These are phyloP conservation scores for Rhizopus microsporus DNA, from an alignment of 371 early-diverging fungal species.

Conservation along the genomic window DNA sequence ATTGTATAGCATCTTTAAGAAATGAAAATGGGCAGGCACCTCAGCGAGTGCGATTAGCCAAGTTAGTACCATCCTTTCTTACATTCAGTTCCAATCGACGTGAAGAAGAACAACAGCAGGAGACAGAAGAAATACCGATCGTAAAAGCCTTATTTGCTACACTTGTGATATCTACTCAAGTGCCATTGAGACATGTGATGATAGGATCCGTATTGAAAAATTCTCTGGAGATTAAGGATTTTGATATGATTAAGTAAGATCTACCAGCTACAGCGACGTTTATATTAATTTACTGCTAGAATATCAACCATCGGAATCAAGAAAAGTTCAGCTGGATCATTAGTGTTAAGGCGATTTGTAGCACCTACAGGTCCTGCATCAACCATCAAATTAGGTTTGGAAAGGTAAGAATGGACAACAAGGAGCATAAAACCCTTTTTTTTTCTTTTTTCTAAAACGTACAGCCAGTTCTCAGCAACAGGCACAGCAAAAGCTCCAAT, in stretches of 20 bases:
- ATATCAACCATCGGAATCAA: slow-evolving; percentile 40
- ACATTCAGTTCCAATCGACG: background rate
- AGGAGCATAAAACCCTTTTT: background rate
- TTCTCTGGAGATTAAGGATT: slow-evolving; percentile 23
- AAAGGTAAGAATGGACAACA: slow-evolving; percentile 17
- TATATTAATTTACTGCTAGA: slow-evolving; percentile 20
- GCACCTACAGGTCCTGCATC: slow-evolving; percentile 10
- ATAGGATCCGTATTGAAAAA: slow-evolving; percentile 16
- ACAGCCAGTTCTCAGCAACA: slow-evolving; percentile 21
- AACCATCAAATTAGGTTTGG: slow-evolving; percentile 44
- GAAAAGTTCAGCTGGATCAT: slow-evolving; percentile 26
- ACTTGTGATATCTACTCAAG: background rate
- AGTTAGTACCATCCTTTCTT: slow-evolving; percentile 18
- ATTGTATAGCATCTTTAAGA: background rate
- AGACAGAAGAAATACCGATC: background rate
- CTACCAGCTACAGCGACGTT: background rate
- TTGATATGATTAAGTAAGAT: slow-evolving; percentile 33
- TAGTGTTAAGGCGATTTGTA: slow-evolving; percentile 32
- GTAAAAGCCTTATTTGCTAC: slow-evolving; percentile 19
- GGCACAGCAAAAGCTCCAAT: slow-evolving; percentile 32
- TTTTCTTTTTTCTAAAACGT: background rate
- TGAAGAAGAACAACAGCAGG: slow-evolving; percentile 16
- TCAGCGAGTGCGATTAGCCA: slow-evolving; percentile 7
- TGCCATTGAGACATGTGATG: slow-evolving; percentile 15
- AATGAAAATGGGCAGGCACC: slow-evolving; percentile 5